Base-by-base conservation (phyloP, 1,284 basidiomycete species). In the Austropuccinia psidii region DNA sequence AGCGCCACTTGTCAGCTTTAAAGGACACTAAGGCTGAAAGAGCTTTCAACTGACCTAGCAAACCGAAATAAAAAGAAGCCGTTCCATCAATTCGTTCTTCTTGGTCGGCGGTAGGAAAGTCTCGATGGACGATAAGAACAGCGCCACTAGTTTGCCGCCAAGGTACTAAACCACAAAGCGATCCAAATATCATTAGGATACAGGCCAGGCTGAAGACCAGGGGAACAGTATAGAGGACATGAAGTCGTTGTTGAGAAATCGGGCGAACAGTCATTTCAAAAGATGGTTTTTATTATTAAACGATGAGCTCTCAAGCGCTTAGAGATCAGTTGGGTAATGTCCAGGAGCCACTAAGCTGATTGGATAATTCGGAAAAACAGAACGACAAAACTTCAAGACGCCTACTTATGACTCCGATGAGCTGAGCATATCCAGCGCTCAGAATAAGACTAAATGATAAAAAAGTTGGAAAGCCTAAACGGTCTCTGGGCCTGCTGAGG, bases 31-130 rank as follows among this genome's bases (percentile, higher is more conserved):
- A 49, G 49, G 24, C 15, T 31, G 5, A n/a, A 9, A 33, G 11
- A 45, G 11, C 41, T 21, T 24, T 19, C 19, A 47, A 49, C 54
- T 55, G 39, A 60, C 67, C 67, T 60, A 70, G 37, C n/a, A 70
- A 37, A n/a, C 67, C 67, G 50, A 70, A 70, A 55, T 70, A 55
- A 47, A 70, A 50, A 19, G 50, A 67, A 33, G 47, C 47, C n/a
- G 31, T 47, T 55, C 45, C 13, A 50, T 70, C 45, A 27, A 21
- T 33, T n/a, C 31, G 31, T 35, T 37, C 31, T 29, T 61, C 55
- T 11, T 54, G 47, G 50, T 54, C 33, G 7, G n/a, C 35, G 5
- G 54, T n/a, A 11, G 54, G 17, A n/a, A 11, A 21, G 29, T 31
- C 0, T 33, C 55, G 55, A 49, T 70, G 52, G 17, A 70, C 39